Evolutionary conservation across 2,329 filamentous ascomycete genomes (phyloP).

Genomic region (Colletotrichum sp.): DNA sequence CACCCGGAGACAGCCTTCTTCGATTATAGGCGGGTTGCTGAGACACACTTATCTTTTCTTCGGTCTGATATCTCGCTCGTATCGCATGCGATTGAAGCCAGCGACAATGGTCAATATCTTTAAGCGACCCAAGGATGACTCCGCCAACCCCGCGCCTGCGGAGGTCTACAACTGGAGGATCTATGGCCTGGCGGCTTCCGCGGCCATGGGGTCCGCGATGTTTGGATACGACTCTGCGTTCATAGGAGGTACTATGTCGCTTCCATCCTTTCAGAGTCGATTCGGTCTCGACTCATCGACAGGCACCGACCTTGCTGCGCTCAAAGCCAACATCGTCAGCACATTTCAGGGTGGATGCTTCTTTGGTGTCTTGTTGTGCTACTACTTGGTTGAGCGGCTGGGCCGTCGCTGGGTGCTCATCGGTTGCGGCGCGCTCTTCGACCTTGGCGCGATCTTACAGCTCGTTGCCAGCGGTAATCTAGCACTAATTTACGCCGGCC

Average conservation of each 20-base stretch:
- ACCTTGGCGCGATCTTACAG: conserved; percentile 48
- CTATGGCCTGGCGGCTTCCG: conserved; percentile 28
- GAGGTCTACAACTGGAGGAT: conserved; percentile 32
- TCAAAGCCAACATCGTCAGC: conserved; percentile 34
- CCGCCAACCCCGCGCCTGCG: conserved; percentile 19
- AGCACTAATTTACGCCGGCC: conserved; percentile 61
- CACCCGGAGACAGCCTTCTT: neutral
- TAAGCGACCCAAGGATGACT: conserved; percentile 10
- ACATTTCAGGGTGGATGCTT: conserved; percentile 63
- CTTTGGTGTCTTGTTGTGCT: conserved; percentile 58
- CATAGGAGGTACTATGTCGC: conserved; percentile 28
- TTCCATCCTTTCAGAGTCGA: conserved; percentile 23
- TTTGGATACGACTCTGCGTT: conserved; percentile 29
- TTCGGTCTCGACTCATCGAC: conserved; percentile 16
- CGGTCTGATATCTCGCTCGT: neutral
- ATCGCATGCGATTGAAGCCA: neutral
- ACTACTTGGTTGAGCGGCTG: conserved; percentile 59
- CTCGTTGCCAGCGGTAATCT: conserved; percentile 53
- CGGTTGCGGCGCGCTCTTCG: conserved; percentile 52
- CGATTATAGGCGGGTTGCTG: neutral
- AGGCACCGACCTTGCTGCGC: conserved; percentile 7
- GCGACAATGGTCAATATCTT: neutral
- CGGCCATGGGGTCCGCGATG: conserved; percentile 30
- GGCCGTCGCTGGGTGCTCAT: conserved; percentile 58
- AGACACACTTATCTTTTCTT: neutral